Conservation (phyloP, 805 yeast species). For the Cyberlindnera subsufficiens region DNA sequence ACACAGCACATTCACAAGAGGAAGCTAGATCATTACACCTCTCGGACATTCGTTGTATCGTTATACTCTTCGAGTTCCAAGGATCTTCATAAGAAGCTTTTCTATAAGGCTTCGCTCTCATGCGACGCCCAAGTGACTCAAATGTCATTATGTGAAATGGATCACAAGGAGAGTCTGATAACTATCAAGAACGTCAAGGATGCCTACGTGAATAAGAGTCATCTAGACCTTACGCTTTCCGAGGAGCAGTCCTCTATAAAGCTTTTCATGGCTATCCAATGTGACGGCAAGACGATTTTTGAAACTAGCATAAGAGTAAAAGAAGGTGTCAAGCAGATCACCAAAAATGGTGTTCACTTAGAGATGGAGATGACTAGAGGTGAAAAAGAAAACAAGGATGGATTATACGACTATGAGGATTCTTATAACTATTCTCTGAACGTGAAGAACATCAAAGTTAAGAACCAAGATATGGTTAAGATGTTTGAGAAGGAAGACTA, state of each 20-base stretch:
- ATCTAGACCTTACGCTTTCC: not conserved
- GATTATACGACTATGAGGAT: conserved; percentile 1
- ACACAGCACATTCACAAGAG: not conserved
- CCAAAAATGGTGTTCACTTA: not conserved
- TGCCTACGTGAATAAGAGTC: not conserved
- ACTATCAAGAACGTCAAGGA: conserved; percentile 1
- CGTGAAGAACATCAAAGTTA: not conserved
- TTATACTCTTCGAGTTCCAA: not conserved
- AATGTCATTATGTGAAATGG: not conserved
- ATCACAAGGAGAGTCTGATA: conserved; percentile 1
- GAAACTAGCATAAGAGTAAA: not conserved
- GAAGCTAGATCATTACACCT: not conserved
- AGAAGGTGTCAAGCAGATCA: not conserved
- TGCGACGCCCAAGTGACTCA: not conserved
- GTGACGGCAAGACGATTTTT: not conserved
- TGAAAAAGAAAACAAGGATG: not conserved
- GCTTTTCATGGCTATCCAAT: conserved; percentile 1
- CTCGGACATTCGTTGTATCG: not conserved
- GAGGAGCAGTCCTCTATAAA: conserved; percentile 2
- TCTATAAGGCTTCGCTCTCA: not conserved
- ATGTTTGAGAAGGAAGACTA: conserved; percentile 1
- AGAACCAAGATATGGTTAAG: conserved; percentile 1
- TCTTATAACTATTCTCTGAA: not conserved
- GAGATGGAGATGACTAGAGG: not conserved
- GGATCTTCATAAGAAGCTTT: not conserved